These are phyloP conservation scores for Eimeria sp. DNA, from an alignment of 169 alveolate genomes.

Conservation along the genomic window DNA sequence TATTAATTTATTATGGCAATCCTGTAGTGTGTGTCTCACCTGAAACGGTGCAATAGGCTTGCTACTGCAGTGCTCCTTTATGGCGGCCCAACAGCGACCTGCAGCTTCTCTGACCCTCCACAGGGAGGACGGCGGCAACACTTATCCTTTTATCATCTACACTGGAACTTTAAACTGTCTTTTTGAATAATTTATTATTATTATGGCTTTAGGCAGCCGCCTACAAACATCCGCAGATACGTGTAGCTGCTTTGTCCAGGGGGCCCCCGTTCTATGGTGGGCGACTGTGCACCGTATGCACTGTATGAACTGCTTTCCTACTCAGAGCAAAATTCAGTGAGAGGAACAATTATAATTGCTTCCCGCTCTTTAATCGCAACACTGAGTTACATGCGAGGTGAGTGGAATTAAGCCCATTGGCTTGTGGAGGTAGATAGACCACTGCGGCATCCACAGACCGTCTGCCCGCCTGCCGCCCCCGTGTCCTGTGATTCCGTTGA, in stretches of 20 bases:
- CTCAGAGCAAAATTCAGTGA: not conserved
- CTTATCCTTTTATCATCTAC: not conserved
- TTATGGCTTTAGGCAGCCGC: not conserved
- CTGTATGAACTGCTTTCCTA: not conserved
- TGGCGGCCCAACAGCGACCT: constrained; percentile 52
- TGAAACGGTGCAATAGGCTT: not conserved
- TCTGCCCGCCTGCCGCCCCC: not conserved
- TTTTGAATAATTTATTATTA: not conserved
- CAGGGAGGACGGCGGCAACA: not conserved
- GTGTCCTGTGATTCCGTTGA: not conserved
- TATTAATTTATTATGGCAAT: not conserved
- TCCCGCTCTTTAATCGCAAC: not conserved
- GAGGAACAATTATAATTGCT: not conserved
- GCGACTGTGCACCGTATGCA: not conserved
- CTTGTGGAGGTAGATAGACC: not conserved
- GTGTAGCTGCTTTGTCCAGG: constrained; percentile 2
- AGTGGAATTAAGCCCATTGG: not conserved
- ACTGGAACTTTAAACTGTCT: not conserved
- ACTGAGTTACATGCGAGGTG: not conserved
- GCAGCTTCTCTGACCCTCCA: constrained; percentile 35
- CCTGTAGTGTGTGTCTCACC: not conserved
- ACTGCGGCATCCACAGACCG: not conserved
- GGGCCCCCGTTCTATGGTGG: constrained; percentile 42
- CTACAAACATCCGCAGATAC: not conserved
- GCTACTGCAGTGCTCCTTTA: not conserved